Evolutionary conservation across 169 alveolate genomes (phyloP).

Genomic region (Toxoplasma gondii): DNA sequence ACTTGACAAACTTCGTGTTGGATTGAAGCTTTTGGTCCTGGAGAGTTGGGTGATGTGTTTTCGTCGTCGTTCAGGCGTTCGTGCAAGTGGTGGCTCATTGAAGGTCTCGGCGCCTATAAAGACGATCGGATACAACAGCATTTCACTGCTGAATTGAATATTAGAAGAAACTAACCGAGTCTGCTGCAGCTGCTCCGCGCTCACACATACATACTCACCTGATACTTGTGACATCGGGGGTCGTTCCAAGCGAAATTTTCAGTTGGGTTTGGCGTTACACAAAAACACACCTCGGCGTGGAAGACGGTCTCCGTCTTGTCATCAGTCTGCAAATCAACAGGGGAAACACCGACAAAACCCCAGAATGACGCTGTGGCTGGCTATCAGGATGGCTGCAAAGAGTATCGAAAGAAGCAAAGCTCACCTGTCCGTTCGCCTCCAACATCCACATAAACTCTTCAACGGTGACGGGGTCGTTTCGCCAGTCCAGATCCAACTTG

Average conservation of each 20-base stretch:
- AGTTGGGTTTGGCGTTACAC: slow-evolving; percentile 74
- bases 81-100: slow-evolving; percentile 15
- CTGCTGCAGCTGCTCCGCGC: neutral
- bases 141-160: too few species aligned
- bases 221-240: slow-evolving; percentile 67
- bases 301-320: slow-evolving; percentile 73
- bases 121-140: neutral
- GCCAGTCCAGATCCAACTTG: slow-evolving; percentile 75
- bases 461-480: slow-evolving; percentile 74
- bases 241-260: slow-evolving; percentile 78
- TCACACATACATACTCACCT: slow-evolving; percentile 12
- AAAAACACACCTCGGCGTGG: slow-evolving; percentile 75
- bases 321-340: slow-evolving; percentile 2
- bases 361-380: neutral
- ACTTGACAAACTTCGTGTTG: neutral
- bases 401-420: neutral
- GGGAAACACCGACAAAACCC: neutral
- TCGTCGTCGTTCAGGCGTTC: slow-evolving; percentile 1
- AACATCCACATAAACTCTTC: slow-evolving; percentile 77
- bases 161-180: neutral
- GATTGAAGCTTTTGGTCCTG: neutral
- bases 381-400: neutral
- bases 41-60: neutral
- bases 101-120: slow-evolving; percentile 1
- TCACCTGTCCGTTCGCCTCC: slow-evolving; percentile 71